These are phyloP conservation scores for Hanseniaspora hatyaiensis DNA, from an alignment of 805 yeast genomes.

Conservation along the genomic window DNA sequence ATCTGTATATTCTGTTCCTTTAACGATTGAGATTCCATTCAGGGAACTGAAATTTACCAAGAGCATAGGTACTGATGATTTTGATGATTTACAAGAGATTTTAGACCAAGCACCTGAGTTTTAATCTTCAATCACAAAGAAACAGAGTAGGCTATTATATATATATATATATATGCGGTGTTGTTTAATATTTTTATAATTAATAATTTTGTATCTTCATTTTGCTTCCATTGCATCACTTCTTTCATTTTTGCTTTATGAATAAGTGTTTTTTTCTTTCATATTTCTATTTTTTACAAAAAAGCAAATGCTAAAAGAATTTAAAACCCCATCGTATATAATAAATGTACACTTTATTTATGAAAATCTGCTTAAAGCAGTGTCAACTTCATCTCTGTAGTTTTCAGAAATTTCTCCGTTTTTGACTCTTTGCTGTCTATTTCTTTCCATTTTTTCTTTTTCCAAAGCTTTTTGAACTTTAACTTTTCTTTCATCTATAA, in stretches of 20 bases:
- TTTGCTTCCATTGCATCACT: too few relatives aligned
- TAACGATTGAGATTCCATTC: not conserved
- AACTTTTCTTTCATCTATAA: slow-evolving; percentile 71
- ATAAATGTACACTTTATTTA: too few relatives aligned
- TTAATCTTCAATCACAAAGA: not conserved
- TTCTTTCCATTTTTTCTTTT: slow-evolving; percentile 61
- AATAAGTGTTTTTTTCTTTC: too few relatives aligned
- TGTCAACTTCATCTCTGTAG: slow-evolving; percentile 32
- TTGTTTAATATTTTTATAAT: not conserved
- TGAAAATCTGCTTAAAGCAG: slow-evolving; percentile 34
- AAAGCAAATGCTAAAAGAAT: too few relatives aligned
- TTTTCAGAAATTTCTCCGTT: slow-evolving; percentile 47
- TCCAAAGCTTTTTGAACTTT: slow-evolving; percentile 64
- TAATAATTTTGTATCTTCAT: too few relatives aligned
- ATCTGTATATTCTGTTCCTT: slow-evolving; percentile 45
- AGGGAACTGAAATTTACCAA: not conserved
- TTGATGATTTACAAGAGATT: slow-evolving; percentile 18
- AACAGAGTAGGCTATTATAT: not conserved
- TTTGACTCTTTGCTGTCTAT: slow-evolving; percentile 36
- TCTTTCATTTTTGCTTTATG: too few relatives aligned
- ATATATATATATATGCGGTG: not conserved
- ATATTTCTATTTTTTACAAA: too few relatives aligned
- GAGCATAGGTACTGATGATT: slow-evolving; percentile 18
- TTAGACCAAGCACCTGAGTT: slow-evolving; percentile 16
- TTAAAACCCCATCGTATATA: too few relatives aligned